Evolutionary conservation across 176 grass and related monocot species (phyloP).

Genomic region (Hordeum marinum): DNA sequence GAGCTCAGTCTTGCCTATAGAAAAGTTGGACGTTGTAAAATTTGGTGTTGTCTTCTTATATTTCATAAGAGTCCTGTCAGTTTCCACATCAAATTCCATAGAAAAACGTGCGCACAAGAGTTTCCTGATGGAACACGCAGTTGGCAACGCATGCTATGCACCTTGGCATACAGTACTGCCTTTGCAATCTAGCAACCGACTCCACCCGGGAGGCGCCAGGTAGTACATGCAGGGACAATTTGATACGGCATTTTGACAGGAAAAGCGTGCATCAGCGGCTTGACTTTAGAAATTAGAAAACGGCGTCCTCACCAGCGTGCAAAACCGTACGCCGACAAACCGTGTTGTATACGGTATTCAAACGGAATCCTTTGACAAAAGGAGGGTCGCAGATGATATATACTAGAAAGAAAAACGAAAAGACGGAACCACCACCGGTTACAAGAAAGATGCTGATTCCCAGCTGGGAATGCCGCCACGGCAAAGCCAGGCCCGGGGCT

Average conservation of each 20-base stretch:
- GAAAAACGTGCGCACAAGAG: too few species aligned
- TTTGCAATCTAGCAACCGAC: not conserved
- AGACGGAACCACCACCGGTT: not conserved
- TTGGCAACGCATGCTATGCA: too few species aligned
- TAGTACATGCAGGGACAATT: not conserved
- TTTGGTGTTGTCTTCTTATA: too few species aligned
- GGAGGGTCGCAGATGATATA: not conserved
- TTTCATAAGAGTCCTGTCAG: too few species aligned
- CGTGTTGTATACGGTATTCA: not conserved
- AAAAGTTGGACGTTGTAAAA: too few species aligned
- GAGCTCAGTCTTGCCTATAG: too few species aligned
- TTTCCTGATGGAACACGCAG: too few species aligned
- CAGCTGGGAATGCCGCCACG: not conserved
- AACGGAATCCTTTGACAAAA: not conserved
- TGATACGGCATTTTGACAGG: not conserved
- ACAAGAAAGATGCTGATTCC: too few species aligned
- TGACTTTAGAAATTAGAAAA: not conserved
- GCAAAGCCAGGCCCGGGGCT: not conserved
- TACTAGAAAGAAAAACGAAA: not conserved
- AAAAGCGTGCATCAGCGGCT: not conserved
- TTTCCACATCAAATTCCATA: too few species aligned
- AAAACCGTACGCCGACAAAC: not conserved
- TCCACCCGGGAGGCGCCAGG: not conserved
- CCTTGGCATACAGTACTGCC: too few species aligned
- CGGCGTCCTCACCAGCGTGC: not conserved